A percentile compares a stretch with the other conserved stretches of the same genome.
phyloP scores from a whole-genome alignment of 2,329 filamentous ascomycete genomes.

The Alternaria gansuensis region DNA sequence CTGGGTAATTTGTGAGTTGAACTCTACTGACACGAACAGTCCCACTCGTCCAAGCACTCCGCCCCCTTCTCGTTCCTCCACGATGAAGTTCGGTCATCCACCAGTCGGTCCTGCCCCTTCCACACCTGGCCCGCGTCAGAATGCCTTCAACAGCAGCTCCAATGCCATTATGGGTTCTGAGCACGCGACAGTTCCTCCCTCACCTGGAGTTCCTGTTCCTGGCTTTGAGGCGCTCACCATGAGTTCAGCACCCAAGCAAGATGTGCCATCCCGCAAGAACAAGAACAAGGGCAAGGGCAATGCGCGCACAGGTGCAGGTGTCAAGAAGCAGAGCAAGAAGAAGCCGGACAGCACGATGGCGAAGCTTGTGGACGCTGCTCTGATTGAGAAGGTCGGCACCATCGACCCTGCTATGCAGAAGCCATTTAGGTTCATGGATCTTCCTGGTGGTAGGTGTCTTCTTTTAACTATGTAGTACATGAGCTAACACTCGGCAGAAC shows the following conservation, averaged over 20 bases:
- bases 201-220: slow-evolving; percentile 15
- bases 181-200: slow-evolving; percentile 19
- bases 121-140: neutral
- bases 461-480: neutral
- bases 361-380: neutral
- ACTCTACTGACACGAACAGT: slow-evolving; percentile 13
- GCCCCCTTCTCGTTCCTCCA: slow-evolving; percentile 5
- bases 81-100: slow-evolving; percentile 1
- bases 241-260: neutral
- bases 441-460: slow-evolving; percentile 32
- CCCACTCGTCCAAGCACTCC: slow-evolving; percentile 12
- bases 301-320: slow-evolving; percentile 17
- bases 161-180: slow-evolving; percentile 15
- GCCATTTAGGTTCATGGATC: slow-evolving; percentile 30
- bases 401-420: slow-evolving; percentile 7
- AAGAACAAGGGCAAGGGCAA: slow-evolving; percentile 4
- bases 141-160: neutral
- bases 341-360: neutral
- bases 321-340: slow-evolving; percentile 22
- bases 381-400: neutral
- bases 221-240: neutral
- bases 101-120: neutral
- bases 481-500: slow-evolving; percentile 30
- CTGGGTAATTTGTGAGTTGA: slow-evolving; percentile 2
- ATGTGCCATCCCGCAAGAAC: neutral